Base-by-base conservation (phyloP, 768 basidiomycete species). In the Leucocoprinus leucothites region DNA sequence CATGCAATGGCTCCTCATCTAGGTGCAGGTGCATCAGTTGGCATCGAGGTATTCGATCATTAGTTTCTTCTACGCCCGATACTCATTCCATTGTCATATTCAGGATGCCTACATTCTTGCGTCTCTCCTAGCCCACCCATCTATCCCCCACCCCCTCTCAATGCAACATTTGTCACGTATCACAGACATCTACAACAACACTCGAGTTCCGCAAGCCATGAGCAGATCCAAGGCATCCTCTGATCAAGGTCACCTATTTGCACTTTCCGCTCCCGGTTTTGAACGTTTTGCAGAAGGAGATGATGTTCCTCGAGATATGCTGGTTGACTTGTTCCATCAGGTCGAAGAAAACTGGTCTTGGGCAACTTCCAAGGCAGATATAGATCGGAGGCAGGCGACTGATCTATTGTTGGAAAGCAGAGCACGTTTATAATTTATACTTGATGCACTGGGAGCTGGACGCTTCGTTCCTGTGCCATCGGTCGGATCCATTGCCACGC, bases 1-100 rank as follows among this genome's bases (percentile, higher is more conserved):
- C 78, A 79, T 59, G 76, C 76, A 3, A 79, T 78, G 76, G 64
- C 66, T 2, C 76, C 79, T 18, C 73, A 76, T 65, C 73, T 75
- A 59, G 79, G 76, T 18, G 74, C 78, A 9, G 78, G 77, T 14
- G 79, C 78, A 2, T 78, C 76, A 3, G 76, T 76, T 56, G 78
- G 76, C 6, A 70, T 79, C 41, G 79, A 81, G 65, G 76, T 74
- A 41, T 47, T 38, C 14, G 18, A 25, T 16, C 16, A 19, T 25
- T 26, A 9, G 21, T 2, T 22, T 31, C 21, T 8, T 28, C 18
- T 22, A 41, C 41, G 38, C 6, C 14, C 73, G 69, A 71, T 73
- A 49, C 73, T 57, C 49, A 14, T 34, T 35, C 35, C 50, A 57
- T 25, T 51, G 3, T 22, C 18, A 63, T 4, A 52, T 48, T 25